Evolutionary conservation across 495 filamentous ascomycete genomes (phyloP).

Genomic region (Trichocladium uniseriatum): DNA sequence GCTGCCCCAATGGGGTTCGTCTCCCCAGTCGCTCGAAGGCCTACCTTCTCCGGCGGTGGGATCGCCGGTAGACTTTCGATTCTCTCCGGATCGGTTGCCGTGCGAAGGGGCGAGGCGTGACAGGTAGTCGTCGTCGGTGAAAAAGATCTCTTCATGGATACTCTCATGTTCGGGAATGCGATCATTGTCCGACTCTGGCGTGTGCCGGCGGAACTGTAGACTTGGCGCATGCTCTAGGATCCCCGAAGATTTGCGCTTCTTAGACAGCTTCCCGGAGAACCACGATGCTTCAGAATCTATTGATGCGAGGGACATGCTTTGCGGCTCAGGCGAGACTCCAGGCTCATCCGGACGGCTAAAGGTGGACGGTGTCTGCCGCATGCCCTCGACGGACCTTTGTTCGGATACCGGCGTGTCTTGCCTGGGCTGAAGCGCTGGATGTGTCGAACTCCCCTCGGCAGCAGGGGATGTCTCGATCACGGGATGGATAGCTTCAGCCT

Average conservation of each 20-base stretch:
- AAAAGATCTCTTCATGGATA: slow-evolving; percentile 49
- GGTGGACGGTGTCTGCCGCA: slow-evolving; percentile 36
- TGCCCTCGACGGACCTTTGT: slow-evolving; percentile 33
- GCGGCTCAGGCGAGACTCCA: slow-evolving; percentile 36
- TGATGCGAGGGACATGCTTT: slow-evolving; percentile 62
- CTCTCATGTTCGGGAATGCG: slow-evolving; percentile 9
- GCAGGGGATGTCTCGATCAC: slow-evolving; percentile 17
- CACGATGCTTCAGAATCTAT: slow-evolving; percentile 89
- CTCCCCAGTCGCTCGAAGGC: slow-evolving; percentile 39
- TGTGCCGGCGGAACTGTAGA: slow-evolving; percentile 31
- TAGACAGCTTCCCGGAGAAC: slow-evolving; percentile 59
- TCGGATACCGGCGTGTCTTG: slow-evolving; percentile 42
- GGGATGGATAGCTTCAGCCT: slow-evolving; percentile 37
- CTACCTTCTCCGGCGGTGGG: slow-evolving; percentile 29
- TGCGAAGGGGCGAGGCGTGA: slow-evolving; percentile 45
- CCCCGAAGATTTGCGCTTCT: slow-evolving; percentile 35
- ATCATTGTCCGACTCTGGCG: slow-evolving; percentile 28
- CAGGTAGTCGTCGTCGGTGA: slow-evolving; percentile 57
- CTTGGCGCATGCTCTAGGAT: slow-evolving; percentile 21
- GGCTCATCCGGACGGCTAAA: slow-evolving; percentile 33
- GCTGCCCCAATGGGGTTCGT: slow-evolving; percentile 37
- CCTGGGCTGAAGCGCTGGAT: slow-evolving; percentile 16
- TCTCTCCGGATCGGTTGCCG: slow-evolving; percentile 43
- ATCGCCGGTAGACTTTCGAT: slow-evolving; percentile 29
- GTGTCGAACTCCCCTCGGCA: slow-evolving; percentile 21